Percentiles rank a stretch among this genome's conserved stretches.
Conservation (phyloP, 2,329 filamentous ascomycete genomes). For the Epichloe gansuensis region DNA sequence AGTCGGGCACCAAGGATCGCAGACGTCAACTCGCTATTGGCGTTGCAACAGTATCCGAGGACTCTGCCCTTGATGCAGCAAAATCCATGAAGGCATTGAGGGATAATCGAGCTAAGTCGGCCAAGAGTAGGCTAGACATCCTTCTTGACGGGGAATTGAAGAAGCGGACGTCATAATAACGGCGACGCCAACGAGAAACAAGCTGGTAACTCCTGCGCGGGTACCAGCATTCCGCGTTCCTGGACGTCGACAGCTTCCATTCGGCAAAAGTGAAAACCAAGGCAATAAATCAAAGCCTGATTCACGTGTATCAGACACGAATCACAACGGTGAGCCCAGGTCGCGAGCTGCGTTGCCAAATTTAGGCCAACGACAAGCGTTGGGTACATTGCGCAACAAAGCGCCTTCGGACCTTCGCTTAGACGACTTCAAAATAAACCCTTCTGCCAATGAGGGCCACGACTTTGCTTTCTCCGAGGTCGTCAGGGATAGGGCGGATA, state of each 20-base stretch:
- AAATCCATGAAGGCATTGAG: not conserved
- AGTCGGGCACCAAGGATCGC: constrained; percentile 6
- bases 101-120: constrained; percentile 1
- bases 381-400: constrained; percentile 40
- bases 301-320: not conserved
- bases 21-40: not conserved
- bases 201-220: not conserved
- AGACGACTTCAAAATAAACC: constrained; percentile 75
- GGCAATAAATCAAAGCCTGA: constrained; percentile 5
- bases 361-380: not conserved
- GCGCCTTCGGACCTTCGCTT: constrained; percentile 45
- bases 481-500: constrained; percentile 56
- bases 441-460: constrained; percentile 55
- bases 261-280: constrained; percentile 15
- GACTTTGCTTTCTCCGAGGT: constrained; percentile 65
- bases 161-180: not conserved
- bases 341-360: not conserved
- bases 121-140: constrained; percentile 19
- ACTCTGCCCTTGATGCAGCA: constrained; percentile 23
- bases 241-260: constrained; percentile 31
- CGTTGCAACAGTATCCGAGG: constrained; percentile 29
- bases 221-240: constrained; percentile 19
- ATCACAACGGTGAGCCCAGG: not conserved
- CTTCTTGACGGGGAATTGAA: constrained; percentile 19
- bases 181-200: not conserved